phyloP scores from a whole-genome alignment of 768 basidiomycete genomes.

The Lentinus tigrinus region DNA sequence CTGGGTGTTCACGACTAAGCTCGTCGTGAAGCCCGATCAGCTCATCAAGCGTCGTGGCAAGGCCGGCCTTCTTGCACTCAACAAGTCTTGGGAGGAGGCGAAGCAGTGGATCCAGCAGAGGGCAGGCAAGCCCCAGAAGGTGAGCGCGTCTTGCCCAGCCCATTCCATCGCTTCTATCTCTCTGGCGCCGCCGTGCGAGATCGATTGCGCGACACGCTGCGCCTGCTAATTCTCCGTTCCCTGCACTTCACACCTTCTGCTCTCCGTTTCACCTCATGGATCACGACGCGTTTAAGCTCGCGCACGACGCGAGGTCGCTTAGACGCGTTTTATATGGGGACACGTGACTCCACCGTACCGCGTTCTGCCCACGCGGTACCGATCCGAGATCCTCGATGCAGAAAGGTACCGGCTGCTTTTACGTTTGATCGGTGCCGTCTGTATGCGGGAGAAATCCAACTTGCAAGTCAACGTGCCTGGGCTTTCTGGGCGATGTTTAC shows the following conservation, averaged over 20 bases:
- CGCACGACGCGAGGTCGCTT: slow-evolving; percentile 7
- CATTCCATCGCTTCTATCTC: not conserved
- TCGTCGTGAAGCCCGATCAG: slow-evolving; percentile 96
- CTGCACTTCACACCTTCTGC: not conserved
- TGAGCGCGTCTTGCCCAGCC: slow-evolving; percentile 34
- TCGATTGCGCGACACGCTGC: not conserved
- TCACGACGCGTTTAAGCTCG: slow-evolving; percentile 11
- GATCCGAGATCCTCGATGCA: not conserved
- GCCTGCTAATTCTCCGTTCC: not conserved
- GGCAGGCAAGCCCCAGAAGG: slow-evolving; percentile 92
- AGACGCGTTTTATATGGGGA: slow-evolving; percentile 1
- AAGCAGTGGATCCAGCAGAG: slow-evolving; percentile 83
- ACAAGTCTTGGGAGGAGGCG: slow-evolving; percentile 89
- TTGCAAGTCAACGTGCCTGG: too few relatives aligned
- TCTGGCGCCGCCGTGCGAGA: not conserved
- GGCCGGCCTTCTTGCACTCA: slow-evolving; percentile 90
- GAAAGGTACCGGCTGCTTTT: too few relatives aligned
- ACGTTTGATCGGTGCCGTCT: not conserved
- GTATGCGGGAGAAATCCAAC: not conserved
- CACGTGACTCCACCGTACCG: slow-evolving; percentile 7
- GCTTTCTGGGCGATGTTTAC: too few relatives aligned
- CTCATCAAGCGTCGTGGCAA: slow-evolving; percentile 99
- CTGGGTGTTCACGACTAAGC: slow-evolving; percentile 84
- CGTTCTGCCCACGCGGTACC: not conserved
- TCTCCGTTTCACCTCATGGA: not conserved